Evolutionary conservation across 2,329 filamentous ascomycete species (phyloP).

Genomic region (Colletotrichum sp.): DNA sequence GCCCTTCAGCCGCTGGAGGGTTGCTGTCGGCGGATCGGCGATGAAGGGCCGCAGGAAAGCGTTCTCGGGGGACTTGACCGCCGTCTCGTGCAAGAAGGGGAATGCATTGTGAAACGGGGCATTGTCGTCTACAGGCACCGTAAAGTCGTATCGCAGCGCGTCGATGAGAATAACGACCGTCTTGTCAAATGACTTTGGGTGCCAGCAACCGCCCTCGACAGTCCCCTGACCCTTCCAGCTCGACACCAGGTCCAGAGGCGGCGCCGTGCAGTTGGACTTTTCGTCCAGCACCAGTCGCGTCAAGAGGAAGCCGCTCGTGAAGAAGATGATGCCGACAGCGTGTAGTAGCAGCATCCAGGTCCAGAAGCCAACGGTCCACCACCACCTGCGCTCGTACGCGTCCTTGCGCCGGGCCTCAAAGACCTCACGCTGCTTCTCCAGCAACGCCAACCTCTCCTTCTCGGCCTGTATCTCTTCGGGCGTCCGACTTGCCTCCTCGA

Average conservation of each 20-base stretch:
- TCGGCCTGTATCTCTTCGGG: slow-evolving; percentile 24
- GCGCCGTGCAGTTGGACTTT: slow-evolving; percentile 71
- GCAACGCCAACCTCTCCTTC: slow-evolving; percentile 38
- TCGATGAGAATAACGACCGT: slow-evolving; percentile 92
- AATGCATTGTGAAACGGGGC: slow-evolving; percentile 83
- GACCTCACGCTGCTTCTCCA: slow-evolving; percentile 49
- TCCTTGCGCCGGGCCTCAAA: slow-evolving; percentile 54
- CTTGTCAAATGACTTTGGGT: slow-evolving; percentile 91
- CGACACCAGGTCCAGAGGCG: slow-evolving; percentile 63
- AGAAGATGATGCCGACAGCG: slow-evolving; percentile 82
- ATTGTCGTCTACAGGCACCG: slow-evolving; percentile 73
- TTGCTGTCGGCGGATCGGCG: slow-evolving; percentile 93
- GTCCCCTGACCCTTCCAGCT: slow-evolving; percentile 48
- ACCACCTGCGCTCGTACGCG: slow-evolving; percentile 58
- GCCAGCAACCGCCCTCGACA: slow-evolving; percentile 82
- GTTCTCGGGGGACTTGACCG: slow-evolving; percentile 75
- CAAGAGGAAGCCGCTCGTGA: slow-evolving; percentile 93
- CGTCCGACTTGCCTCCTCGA: slow-evolving; percentile 41
- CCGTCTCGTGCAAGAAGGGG: slow-evolving; percentile 84
- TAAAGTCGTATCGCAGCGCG: slow-evolving; percentile 95
- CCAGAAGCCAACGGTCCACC: slow-evolving; percentile 72
- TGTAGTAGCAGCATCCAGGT: slow-evolving; percentile 76
- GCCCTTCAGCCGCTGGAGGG: slow-evolving; percentile 89
- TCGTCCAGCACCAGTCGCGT: slow-evolving; percentile 82
- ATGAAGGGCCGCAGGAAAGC: slow-evolving; percentile 95